Base-by-base conservation (phyloP, 2,329 filamentous ascomycete species). In the Scedosporium boydii region DNA sequence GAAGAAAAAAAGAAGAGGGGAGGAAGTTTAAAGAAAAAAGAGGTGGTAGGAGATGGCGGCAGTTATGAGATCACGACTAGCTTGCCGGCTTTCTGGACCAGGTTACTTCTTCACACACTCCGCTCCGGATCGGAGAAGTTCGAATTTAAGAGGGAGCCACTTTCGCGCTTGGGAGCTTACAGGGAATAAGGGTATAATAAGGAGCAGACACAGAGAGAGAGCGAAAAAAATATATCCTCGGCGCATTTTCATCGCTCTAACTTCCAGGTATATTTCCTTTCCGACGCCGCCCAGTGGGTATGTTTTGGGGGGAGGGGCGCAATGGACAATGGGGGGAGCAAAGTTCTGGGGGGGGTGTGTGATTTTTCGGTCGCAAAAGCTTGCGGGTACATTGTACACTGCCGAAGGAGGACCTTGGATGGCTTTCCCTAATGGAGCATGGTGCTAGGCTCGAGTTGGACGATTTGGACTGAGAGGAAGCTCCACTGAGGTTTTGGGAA, bases 1-100 rank as follows among this genome's bases (percentile, higher is more conserved):
- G 51, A 61, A 46, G 60, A 62, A 62, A 44, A 57, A 56, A 16
- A 26, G 21, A 59, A 59, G 53, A 58, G 58, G 46, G 46, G 41
- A 46, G n/a, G 41, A 59, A 46, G 34, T 3, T 6, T 6, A 16
- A 41, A 18, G 34, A 12, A 29, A 26, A 26, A 18, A 10, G 26
- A 38, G 27, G 9, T 14, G 16, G 55, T 58, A 53, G 48, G 48
- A 53, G 48, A 53, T 12, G 48, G 23, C 23, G 48, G 48, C 48
- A 26, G 48, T 21, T 26, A 21, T 53, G n/a, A 34, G 29, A 34
- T 34, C 29, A 34, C 29, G 29, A 34, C 29, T 34, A 34, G 29
- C 29, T 34, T 34, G 29, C 29, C 29, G 29, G 29, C 29, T 34
- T 34, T 34, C 29, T 34, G 7, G 42, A 46, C 48, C 48, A 53